Percentiles rank a stretch among this genome's conserved stretches.
Conservation (phyloP, 2,329 filamentous ascomycete species). For the Apiospora saccharicola region DNA sequence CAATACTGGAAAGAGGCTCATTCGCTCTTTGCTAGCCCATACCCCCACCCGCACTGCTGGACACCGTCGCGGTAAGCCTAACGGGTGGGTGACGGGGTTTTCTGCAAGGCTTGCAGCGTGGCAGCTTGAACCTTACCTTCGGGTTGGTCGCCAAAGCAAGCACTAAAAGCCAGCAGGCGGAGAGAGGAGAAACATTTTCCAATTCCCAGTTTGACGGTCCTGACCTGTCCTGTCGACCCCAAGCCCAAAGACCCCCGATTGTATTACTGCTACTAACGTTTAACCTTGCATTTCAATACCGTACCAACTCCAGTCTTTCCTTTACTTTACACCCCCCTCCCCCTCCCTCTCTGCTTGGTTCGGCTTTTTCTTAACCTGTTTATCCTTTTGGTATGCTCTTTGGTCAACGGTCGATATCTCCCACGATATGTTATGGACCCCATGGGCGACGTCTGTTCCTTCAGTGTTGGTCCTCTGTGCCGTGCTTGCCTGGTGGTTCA, state of each 20-base stretch:
- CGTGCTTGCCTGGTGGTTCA: conserved; percentile 53
- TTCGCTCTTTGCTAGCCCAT: background rate
- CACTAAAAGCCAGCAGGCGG: background rate
- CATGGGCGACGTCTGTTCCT: conserved; percentile 54
- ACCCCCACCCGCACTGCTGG: background rate
- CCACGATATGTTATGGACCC: conserved; percentile 58
- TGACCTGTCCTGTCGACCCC: background rate
- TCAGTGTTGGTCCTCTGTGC: conserved; percentile 53
- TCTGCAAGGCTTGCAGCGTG: conserved; percentile 19
- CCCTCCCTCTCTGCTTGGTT: conserved; percentile 29
- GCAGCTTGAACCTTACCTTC: background rate
- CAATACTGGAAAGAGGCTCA: background rate
- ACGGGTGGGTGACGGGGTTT: conserved; percentile 1
- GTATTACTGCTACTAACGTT: conserved; percentile 9
- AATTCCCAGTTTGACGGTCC: conserved; percentile 3
- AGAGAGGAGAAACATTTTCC: conserved; percentile 17
- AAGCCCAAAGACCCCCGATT: background rate
- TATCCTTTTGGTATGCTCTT: conserved; percentile 41
- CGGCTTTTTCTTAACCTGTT: conserved; percentile 25
- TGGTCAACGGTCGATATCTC: conserved; percentile 19
- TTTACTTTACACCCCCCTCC: conserved; percentile 28
- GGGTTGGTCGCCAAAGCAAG: background rate
- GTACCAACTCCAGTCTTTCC: conserved; percentile 26
- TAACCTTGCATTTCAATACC: conserved; percentile 12
- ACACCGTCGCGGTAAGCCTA: conserved; percentile 4